These are phyloP conservation scores for Ceratobasidium papillatum DNA, from an alignment of 1,284 basidiomycete genomes.

Conservation along the genomic window DNA sequence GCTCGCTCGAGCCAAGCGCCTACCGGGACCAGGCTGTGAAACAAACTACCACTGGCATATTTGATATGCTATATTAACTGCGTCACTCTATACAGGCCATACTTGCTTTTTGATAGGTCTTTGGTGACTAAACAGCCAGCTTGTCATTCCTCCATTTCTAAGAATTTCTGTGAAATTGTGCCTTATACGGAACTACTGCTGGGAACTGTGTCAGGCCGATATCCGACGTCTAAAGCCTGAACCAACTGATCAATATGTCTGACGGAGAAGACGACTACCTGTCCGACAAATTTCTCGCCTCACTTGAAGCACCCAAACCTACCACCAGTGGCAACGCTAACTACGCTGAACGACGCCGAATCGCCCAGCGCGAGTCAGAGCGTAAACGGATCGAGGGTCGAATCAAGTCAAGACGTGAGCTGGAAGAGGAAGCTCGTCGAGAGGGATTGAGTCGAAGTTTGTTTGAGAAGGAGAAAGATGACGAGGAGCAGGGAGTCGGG, in stretches of 20 bases:
- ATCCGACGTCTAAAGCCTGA: not conserved
- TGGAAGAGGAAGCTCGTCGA: slow-evolving; percentile 75
- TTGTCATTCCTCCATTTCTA: not conserved
- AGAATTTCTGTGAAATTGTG: too few relatives aligned
- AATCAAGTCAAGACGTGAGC: slow-evolving; percentile 59
- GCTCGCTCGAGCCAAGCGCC: too few relatives aligned
- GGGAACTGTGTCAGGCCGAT: not conserved
- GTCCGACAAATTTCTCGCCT: slow-evolving; percentile 77
- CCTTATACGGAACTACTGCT: not conserved
- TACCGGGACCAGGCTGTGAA: too few relatives aligned
- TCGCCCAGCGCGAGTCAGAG: slow-evolving; percentile 64
- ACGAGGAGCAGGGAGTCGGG: slow-evolving; percentile 8
- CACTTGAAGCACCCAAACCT: slow-evolving; percentile 24
- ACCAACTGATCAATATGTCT: slow-evolving; percentile 29
- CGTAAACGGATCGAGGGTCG: slow-evolving; percentile 71
- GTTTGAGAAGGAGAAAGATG: slow-evolving; percentile 67
- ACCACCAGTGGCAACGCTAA: slow-evolving; percentile 26
- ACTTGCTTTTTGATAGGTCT: not conserved
- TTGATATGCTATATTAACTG: too few relatives aligned
- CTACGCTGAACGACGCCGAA: slow-evolving; percentile 72
- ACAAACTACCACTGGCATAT: too few relatives aligned
- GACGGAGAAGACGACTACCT: slow-evolving; percentile 82
- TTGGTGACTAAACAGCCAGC: not conserved
- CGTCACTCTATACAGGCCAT: not conserved
- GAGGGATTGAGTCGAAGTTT: slow-evolving; percentile 79